phyloP scores from a whole-genome alignment of 2,329 filamentous ascomycete species.

The Colletotrichum australisinense region DNA sequence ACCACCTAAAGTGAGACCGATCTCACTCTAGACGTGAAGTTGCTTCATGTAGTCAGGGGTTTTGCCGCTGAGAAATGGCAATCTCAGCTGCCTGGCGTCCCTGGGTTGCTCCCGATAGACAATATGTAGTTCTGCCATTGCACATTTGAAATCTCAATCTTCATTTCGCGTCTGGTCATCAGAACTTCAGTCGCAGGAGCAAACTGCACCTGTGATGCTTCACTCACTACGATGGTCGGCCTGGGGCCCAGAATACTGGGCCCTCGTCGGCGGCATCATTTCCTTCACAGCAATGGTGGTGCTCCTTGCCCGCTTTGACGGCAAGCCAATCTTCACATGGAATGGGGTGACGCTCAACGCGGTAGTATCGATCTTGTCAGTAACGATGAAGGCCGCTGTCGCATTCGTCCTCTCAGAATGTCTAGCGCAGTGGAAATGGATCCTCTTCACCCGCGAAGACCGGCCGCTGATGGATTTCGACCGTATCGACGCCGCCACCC shows the following conservation, averaged over 20 bases:
- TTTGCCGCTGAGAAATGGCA: background rate
- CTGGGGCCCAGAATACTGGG: constrained; percentile 4
- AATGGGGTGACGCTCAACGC: constrained; percentile 11
- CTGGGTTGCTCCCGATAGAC: background rate
- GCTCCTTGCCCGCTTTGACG: constrained; percentile 1
- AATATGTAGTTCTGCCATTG: background rate
- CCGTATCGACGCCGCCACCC: background rate
- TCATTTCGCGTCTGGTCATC: no score
- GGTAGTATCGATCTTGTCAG: background rate
- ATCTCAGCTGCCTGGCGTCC: background rate
- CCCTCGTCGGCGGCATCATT: background rate
- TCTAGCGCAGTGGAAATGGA: constrained; percentile 29
- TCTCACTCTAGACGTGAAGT: no score
- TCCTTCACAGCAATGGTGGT: background rate
- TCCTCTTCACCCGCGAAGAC: background rate
- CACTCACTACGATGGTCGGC: constrained; percentile 3
- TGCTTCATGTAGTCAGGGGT: background rate
- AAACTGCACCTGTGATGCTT: background rate
- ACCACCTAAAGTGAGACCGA: background rate
- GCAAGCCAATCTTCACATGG: background rate
- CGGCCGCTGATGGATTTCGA: constrained; percentile 18
- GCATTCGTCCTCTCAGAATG: constrained; percentile 8
- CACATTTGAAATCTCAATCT: background rate
- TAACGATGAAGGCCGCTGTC: background rate
- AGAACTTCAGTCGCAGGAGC: background rate